phyloP scores from a whole-genome alignment of 768 basidiomycete species.

The Suillus decipiens region DNA sequence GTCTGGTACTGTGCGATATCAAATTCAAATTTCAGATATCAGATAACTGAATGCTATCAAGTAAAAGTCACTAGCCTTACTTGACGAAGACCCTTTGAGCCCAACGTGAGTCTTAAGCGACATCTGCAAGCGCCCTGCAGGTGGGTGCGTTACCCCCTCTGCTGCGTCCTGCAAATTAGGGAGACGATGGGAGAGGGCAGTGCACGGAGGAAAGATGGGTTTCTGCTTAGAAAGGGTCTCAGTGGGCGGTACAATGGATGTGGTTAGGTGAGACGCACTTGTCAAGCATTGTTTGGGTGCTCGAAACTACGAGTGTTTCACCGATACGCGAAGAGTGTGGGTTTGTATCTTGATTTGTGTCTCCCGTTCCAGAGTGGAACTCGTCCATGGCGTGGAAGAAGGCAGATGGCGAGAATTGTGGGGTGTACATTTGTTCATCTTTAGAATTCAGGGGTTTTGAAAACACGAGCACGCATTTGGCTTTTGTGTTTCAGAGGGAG shows the following conservation, averaged over 20 bases:
- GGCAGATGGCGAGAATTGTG: constrained; percentile 65
- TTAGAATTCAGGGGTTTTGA: constrained; percentile 48
- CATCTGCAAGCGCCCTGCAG: constrained; percentile 83
- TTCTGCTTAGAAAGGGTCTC: constrained; percentile 47
- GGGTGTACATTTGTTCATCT: constrained; percentile 46
- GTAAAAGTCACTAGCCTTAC: constrained; percentile 9
- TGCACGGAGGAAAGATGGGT: constrained; percentile 64
- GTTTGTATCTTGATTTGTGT: constrained; percentile 25
- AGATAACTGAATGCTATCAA: not conserved
- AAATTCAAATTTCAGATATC: not conserved
- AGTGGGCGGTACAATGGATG: not conserved
- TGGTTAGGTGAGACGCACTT: constrained; percentile 53
- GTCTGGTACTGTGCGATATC: constrained; percentile 3
- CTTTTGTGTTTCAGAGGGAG: constrained; percentile 37
- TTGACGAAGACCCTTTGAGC: constrained; percentile 15
- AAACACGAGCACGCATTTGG: constrained; percentile 57
- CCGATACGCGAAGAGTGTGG: constrained; percentile 58
- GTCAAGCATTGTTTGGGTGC: constrained; percentile 93
- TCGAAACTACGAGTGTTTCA: constrained; percentile 81
- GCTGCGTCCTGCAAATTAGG: constrained; percentile 79
- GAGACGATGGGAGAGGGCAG: constrained; percentile 81
- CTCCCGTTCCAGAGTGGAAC: constrained; percentile 29
- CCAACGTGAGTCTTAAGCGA: constrained; percentile 28
- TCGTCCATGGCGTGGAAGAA: constrained; percentile 59
- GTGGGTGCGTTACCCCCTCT: constrained; percentile 85